A percentile compares a stretch with the other conserved stretches of the same genome.
Conservation (phyloP, 345 rosid genomes). For the Mercurialis annua region DNA sequence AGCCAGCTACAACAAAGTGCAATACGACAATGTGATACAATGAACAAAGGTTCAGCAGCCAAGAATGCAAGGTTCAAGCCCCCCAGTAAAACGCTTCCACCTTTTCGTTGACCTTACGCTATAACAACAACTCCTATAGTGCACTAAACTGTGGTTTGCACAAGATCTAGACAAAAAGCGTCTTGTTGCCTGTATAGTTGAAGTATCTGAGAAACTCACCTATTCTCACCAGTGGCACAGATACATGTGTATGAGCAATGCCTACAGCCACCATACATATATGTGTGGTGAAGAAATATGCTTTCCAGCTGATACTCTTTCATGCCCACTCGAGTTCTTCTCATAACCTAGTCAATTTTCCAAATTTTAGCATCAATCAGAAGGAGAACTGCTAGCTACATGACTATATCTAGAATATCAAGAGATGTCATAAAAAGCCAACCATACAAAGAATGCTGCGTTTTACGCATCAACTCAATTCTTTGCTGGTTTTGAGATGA, state of each 20-base stretch:
- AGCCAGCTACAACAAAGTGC: neutral
- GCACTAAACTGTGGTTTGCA: neutral
- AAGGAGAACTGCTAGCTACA: neutral
- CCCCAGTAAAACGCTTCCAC: neutral
- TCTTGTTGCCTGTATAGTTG: neutral
- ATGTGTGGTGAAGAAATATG: constrained; percentile 86
- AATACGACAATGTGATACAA: neutral
- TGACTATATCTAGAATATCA: neutral
- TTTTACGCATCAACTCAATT: neutral
- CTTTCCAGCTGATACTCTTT: constrained; percentile 95
- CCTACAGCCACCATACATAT: constrained; percentile 94
- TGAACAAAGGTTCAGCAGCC: neutral
- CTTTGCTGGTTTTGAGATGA: neutral
- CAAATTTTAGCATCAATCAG: neutral
- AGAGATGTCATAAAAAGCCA: neutral
- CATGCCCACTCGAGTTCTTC: constrained; percentile 56
- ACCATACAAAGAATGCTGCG: neutral
- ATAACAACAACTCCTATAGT: neutral
- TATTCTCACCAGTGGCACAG: constrained; percentile 92
- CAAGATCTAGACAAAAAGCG: neutral
- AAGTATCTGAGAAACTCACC: constrained; percentile 36
- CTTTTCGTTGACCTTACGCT: neutral
- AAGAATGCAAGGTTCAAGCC: neutral
- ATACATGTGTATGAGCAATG: constrained; percentile 94
- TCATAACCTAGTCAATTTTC: constrained; percentile 61